Conservation (phyloP, 1,139 yeast genomes). For the Pichia inconspicua region DNA sequence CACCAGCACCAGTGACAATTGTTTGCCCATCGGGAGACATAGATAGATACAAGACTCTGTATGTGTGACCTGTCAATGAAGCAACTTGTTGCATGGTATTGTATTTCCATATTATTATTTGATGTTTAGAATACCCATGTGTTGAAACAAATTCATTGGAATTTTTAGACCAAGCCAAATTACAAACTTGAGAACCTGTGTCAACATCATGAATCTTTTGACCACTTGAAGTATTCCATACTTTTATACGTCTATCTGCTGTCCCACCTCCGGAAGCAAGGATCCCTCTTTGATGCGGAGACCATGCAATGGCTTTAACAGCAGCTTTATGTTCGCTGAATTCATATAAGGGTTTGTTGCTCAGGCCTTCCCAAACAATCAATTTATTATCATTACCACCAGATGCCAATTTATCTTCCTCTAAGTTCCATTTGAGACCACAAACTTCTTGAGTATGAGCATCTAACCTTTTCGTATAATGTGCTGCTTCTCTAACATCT, state of each 20-base stretch:
- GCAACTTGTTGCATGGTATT: constrained; percentile 89
- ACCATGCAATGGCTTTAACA: constrained; percentile 94
- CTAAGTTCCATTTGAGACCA: constrained; percentile 90
- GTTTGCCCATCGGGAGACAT: constrained; percentile 97
- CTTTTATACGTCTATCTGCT: constrained; percentile 81
- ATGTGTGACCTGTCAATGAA: constrained; percentile 88
- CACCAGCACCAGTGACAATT: constrained; percentile 98
- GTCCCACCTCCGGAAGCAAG: constrained; percentile 97
- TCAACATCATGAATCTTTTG: constrained; percentile 66
- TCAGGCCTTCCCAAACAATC: constrained; percentile 80
- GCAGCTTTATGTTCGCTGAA: constrained; percentile 90
- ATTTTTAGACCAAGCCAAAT: constrained; percentile 86
- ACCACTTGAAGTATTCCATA: constrained; percentile 89
- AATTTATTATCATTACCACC: constrained; percentile 92
- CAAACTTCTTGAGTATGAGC: constrained; percentile 89
- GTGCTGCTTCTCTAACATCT: constrained; percentile 85
- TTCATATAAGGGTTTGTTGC: constrained; percentile 59
- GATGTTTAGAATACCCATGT: constrained; percentile 89
- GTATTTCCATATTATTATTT: constrained; percentile 90
- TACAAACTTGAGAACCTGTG: constrained; percentile 95
- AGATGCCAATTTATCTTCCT: constrained; percentile 78
- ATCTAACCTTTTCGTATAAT: constrained; percentile 62
- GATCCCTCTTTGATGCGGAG: constrained; percentile 91
- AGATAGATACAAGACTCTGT: constrained; percentile 80
- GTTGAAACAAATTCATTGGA: constrained; percentile 90